phyloP scores from a whole-genome alignment of 305 asterid genomes.

The Rubia tinctorum region DNA sequence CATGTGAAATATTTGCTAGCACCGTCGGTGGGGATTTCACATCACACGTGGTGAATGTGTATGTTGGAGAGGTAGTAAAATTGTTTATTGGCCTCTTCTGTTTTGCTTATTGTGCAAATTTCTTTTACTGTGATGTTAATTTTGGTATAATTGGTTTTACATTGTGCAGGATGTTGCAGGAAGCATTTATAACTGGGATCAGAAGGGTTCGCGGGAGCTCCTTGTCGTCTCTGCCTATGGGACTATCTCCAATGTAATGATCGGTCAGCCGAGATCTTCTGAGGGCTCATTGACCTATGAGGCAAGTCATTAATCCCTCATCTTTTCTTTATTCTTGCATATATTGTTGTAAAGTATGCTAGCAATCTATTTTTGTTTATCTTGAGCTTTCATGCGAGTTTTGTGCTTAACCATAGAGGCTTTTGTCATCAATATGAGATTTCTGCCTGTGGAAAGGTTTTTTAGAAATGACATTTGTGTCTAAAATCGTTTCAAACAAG shows the following conservation, averaged over 20 bases:
- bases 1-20: constrained; percentile 77
- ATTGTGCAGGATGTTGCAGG: constrained; percentile 75
- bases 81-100: background rate
- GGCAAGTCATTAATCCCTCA: constrained; percentile 33
- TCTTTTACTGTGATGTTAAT: background rate
- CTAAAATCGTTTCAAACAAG: background rate
- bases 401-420: background rate
- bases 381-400: background rate
- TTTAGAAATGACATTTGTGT: background rate
- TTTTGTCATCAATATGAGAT: background rate
- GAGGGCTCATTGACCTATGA: constrained; percentile 89
- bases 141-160: background rate
- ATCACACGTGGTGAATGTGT: constrained; percentile 81
- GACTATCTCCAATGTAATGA: constrained; percentile 74
- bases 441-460: background rate
- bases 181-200: constrained; percentile 78
- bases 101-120: background rate
- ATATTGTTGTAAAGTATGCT: background rate
- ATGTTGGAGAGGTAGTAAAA: constrained; percentile 78
- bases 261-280: constrained; percentile 95
- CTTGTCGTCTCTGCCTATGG: constrained; percentile 93
- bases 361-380: background rate
- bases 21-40: constrained; percentile 94
- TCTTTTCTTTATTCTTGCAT: background rate
- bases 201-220: constrained; percentile 71